Conservation (phyloP, 176 grass and related monocot genomes). For the Cenchrus fungigraminus region DNA sequence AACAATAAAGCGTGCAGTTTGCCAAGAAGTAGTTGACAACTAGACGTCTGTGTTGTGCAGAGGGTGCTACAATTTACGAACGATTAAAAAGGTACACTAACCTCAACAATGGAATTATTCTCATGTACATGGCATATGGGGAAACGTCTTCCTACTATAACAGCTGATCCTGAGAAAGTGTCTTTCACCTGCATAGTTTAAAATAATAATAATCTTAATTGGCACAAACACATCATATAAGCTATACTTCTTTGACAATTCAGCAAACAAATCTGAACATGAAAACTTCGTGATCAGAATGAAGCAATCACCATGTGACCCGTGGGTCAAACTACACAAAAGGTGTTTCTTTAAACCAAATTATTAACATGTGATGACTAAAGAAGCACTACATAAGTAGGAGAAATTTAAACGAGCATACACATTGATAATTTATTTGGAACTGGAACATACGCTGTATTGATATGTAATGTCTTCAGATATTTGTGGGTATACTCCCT, state of each 20-base stretch:
- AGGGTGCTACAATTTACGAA: background rate
- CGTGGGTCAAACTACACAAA: background rate
- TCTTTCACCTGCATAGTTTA: slow-evolving; percentile 69
- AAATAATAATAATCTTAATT: slow-evolving; percentile 41
- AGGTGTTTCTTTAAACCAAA: background rate
- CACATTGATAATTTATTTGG: background rate
- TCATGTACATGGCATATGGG: slow-evolving; percentile 94
- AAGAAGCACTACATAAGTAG: background rate
- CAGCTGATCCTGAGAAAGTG: slow-evolving; percentile 69
- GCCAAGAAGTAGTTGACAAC: background rate
- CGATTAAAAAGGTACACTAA: slow-evolving; percentile 37
- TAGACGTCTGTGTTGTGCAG: background rate
- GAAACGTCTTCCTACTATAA: slow-evolving; percentile 89
- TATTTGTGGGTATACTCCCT: background rate
- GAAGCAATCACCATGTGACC: background rate
- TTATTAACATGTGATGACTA: background rate
- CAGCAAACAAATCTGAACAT: slow-evolving; percentile 4
- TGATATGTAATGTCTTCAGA: slow-evolving; percentile 19
- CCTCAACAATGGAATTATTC: slow-evolving; percentile 73
- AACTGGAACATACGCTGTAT: background rate
- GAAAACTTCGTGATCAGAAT: background rate
- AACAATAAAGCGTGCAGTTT: slow-evolving; percentile 19
- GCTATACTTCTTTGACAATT: slow-evolving; percentile 22
- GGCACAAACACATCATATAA: slow-evolving; percentile 25
- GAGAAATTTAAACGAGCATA: background rate